Evolutionary conservation across 345 rosid genomes (phyloP).

Genomic region (Populus euphratica): DNA sequence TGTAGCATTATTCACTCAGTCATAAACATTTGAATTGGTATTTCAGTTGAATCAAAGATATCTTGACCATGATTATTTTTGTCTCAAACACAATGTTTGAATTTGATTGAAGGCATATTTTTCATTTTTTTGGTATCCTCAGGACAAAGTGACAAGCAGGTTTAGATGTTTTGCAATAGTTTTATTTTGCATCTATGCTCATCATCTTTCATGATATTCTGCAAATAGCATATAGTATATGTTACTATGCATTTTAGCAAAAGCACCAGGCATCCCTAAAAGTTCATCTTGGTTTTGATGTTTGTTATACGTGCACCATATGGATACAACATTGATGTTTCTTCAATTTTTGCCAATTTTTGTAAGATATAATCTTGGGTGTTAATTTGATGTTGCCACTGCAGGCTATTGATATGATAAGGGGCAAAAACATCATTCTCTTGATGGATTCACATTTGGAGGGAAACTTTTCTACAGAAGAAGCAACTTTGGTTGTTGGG

Average conservation of each 20-base stretch:
- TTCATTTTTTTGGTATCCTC: not conserved
- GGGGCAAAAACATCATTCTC: conserved; percentile 58
- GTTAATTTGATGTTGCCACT: conserved; percentile 15
- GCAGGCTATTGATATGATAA: conserved; percentile 97
- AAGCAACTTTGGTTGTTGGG: conserved; percentile 73
- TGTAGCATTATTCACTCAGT: not conserved
- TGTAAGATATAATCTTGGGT: not conserved
- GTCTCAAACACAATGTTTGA: not conserved
- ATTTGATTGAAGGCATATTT: not conserved
- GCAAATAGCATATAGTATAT: not conserved
- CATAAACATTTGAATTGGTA: not conserved
- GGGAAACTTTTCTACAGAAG: conserved; percentile 84
- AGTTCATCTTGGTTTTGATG: not conserved
- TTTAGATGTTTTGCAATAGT: not conserved
- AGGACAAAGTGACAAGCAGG: not conserved
- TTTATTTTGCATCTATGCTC: not conserved
- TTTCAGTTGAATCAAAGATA: not conserved
- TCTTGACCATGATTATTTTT: not conserved
- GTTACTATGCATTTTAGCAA: not conserved
- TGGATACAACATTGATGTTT: not conserved
- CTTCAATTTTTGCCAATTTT: not conserved
- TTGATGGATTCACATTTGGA: conserved; percentile 95
- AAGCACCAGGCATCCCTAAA: not conserved
- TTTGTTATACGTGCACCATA: not conserved
- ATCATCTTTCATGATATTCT: not conserved